Conservation (phyloP, 208 protist genomes). For the Trypanosoma scelopori region DNA sequence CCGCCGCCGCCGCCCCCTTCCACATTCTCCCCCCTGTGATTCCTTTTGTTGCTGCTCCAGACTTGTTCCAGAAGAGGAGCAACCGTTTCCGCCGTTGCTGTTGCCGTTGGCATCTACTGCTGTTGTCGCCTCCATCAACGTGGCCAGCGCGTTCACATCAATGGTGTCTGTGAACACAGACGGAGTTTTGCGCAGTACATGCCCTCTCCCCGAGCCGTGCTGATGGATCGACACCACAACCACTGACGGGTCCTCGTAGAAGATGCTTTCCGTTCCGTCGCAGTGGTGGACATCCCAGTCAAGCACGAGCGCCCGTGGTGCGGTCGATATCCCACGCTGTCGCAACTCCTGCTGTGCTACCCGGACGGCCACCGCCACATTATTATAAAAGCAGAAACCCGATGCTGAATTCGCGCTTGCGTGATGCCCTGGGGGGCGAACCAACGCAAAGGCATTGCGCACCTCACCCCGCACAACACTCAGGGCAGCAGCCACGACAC, state of each 20-base stretch:
- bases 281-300: constrained; percentile 97
- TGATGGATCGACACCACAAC: constrained; percentile 95
- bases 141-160: constrained; percentile 16
- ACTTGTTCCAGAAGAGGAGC: neutral
- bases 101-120: constrained; percentile 5
- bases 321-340: neutral
- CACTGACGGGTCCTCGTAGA: constrained; percentile 89
- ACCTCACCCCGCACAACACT: constrained; percentile 57
- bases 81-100: constrained; percentile 1
- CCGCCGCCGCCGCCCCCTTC: constrained; percentile 27
- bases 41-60: neutral
- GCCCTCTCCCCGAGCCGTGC: constrained; percentile 63
- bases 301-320: constrained; percentile 84
- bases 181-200: constrained; percentile 60
- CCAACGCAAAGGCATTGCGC: constrained; percentile 82
- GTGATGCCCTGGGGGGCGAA: constrained; percentile 91
- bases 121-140: constrained; percentile 26
- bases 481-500: constrained; percentile 59
- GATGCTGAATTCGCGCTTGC: constrained; percentile 43
- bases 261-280: constrained; percentile 94
- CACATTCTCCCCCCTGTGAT: constrained; percentile 1
- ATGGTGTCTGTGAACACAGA: constrained; percentile 23
- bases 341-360: constrained; percentile 61
- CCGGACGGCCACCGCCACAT: constrained; percentile 87
- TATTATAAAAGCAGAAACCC: constrained; percentile 94